Percentiles rank a stretch among this genome's conserved stretches.
phyloP scores from a whole-genome alignment of 169 alveolate genomes.

The Fabrea salina region DNA sequence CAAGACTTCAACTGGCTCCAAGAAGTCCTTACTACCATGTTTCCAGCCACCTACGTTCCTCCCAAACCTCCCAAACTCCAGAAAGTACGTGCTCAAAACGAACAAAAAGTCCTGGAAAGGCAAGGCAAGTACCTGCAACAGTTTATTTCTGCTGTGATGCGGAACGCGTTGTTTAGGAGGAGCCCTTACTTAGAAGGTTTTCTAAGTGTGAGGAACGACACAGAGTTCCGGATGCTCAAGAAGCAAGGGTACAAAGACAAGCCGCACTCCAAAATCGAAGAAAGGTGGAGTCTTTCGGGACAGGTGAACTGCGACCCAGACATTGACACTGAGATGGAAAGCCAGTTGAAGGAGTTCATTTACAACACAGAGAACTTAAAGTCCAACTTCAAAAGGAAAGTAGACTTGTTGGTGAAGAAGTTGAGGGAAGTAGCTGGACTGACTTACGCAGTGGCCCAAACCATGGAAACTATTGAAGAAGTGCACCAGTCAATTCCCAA shows the following conservation, averaged over 20 bases:
- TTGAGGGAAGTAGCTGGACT: background rate
- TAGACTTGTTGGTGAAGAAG: background rate
- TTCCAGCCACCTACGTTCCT: background rate
- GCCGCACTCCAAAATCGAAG: background rate
- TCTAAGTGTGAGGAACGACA: background rate
- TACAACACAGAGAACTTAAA: background rate
- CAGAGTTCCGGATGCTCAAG: background rate
- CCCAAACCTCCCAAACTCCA: constrained; percentile 21
- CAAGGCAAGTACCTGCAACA: background rate
- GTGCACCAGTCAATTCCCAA: constrained; percentile 1
- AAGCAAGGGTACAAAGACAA: background rate
- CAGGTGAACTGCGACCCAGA: background rate
- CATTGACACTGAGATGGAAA: background rate
- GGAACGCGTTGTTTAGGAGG: background rate
- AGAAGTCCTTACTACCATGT: background rate
- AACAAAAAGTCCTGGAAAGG: background rate
- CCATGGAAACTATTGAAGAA: background rate
- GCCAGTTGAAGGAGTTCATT: background rate
- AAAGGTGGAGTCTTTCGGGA: background rate
- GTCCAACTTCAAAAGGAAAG: background rate
- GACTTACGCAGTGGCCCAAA: background rate
- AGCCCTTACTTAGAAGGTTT: background rate
- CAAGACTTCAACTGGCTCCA: background rate
- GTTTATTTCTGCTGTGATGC: background rate
- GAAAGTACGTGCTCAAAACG: background rate